A percentile compares a stretch with the other conserved stretches of the same genome.
These are phyloP conservation scores for Pyrenochaeta sp. DNA, from an alignment of 2,329 filamentous ascomycete species.

Conservation along the genomic window DNA sequence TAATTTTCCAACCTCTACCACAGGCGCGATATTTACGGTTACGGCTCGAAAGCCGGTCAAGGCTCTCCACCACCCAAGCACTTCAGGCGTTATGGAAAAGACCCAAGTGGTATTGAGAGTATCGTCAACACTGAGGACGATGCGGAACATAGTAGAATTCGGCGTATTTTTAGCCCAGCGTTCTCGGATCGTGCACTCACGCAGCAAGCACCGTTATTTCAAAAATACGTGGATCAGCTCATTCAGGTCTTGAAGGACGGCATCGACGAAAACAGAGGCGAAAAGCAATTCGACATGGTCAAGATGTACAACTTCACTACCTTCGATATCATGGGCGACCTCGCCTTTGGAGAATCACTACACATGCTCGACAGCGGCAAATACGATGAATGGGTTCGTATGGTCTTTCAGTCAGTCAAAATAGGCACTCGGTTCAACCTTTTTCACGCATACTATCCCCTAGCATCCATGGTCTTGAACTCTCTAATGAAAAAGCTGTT, in stretches of 20 bases:
- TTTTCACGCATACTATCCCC: not conserved
- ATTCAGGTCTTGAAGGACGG: conserved; percentile 48
- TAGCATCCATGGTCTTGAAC: not conserved
- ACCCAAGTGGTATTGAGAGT: not conserved
- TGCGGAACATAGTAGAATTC: not conserved
- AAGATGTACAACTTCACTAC: conserved; percentile 43
- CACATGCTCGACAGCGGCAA: conserved; percentile 39
- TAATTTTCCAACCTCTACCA: not conserved
- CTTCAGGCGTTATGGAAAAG: not conserved
- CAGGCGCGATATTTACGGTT: conserved; percentile 31
- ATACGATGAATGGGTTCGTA: conserved; percentile 22
- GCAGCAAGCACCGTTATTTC: conserved; percentile 52
- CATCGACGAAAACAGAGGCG: conserved; percentile 32
- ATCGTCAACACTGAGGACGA: not conserved
- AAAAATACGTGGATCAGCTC: conserved; percentile 52
- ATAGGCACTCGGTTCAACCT: not conserved
- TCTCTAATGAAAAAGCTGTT: not conserved
- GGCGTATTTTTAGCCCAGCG: conserved; percentile 44
- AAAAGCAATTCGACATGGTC: conserved; percentile 46
- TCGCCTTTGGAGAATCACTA: conserved; percentile 43
- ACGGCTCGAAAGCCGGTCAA: conserved; percentile 14
- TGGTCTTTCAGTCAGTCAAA: not conserved
- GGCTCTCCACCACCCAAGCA: conserved; percentile 13
- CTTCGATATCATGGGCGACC: conserved; percentile 45
- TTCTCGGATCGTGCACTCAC: conserved; percentile 55